Conservation (phyloP, 2,329 filamentous ascomycete species). For the Pseudogymnoascus pannorum region DNA sequence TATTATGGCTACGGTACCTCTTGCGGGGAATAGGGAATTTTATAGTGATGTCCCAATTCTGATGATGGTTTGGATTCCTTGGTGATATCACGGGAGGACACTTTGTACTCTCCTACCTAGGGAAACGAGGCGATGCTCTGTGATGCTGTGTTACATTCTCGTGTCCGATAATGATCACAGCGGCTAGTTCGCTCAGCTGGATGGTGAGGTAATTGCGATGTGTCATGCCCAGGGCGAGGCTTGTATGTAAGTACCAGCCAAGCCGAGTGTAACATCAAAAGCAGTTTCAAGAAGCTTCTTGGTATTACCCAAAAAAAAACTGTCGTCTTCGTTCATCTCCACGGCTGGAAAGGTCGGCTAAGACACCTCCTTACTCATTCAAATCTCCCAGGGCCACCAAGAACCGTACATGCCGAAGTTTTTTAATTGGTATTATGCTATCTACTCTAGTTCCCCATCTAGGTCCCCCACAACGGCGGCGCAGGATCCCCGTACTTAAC, state of each 20-base stretch:
- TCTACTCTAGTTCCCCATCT: conserved; percentile 2
- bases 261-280: not conserved
- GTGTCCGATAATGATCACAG: not conserved
- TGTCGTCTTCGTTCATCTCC: not conserved
- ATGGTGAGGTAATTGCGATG: not conserved
- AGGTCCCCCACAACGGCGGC: not conserved
- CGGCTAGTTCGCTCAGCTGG: not conserved
- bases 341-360: not conserved
- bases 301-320: not conserved
- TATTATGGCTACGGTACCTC: not conserved
- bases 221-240: not conserved
- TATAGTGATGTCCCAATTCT: not conserved
- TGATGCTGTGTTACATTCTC: not conserved
- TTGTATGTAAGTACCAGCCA: not conserved
- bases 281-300: not conserved
- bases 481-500: not conserved
- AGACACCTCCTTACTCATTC: not conserved
- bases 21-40: conserved; percentile 1
- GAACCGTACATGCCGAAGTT: not conserved
- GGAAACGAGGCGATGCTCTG: not conserved
- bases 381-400: not conserved
- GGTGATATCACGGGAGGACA: not conserved
- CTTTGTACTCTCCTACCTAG: not conserved
- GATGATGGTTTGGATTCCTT: not conserved
- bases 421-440: conserved; percentile 4